Evolutionary conservation across 148 eudicot species (phyloP), one percentile per base, ranked within the genome.

Genomic region (Selenicereus undatus): DNA sequence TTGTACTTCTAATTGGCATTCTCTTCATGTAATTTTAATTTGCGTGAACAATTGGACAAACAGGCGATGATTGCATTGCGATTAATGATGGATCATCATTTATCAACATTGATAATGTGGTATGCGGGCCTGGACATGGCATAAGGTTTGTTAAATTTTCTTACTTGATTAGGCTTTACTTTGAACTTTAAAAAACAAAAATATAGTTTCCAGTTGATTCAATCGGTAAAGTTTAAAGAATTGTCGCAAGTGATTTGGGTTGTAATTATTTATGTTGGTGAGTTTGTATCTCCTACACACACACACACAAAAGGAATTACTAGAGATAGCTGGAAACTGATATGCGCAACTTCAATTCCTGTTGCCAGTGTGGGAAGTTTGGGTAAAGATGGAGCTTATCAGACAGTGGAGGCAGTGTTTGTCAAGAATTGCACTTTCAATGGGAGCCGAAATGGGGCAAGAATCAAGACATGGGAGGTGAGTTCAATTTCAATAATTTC

Each of bases 381-480:
- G 66, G 91, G 91, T 58, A 65, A 30, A 51, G 22, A 80, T 56
- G 91, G 89, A 54, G 27, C 32, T 11, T 30, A 69, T 13, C 82
- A 77, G 1, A 66, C 68, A 54, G 88, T 89, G 11, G 84, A 87
- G 68, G 71, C 75, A 16, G 72, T 87, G 14, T 66, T 72, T 73
- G 84, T 89, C 45, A 54, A 45, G 5, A 71, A 82, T 73, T 81
- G 85, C 74, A 89, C 71, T 24, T 84, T 89, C 65, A 54, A 42
- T 11, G 78, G 76, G 11, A 84, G 87, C 12, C 45, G 24, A 35
- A 77, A 84, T 72, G 90, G 89, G 45, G 89, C 83, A 17, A 86
- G 92, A 75, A 90, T 90, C 80, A 90, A 90, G 79, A 88, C 88
- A 50, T 90, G 90, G 90, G 86, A 86, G 92, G 92, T 88, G 81